Conservation (phyloP, 177 flowering plant genomes). For the Vitis hybrid region DNA sequence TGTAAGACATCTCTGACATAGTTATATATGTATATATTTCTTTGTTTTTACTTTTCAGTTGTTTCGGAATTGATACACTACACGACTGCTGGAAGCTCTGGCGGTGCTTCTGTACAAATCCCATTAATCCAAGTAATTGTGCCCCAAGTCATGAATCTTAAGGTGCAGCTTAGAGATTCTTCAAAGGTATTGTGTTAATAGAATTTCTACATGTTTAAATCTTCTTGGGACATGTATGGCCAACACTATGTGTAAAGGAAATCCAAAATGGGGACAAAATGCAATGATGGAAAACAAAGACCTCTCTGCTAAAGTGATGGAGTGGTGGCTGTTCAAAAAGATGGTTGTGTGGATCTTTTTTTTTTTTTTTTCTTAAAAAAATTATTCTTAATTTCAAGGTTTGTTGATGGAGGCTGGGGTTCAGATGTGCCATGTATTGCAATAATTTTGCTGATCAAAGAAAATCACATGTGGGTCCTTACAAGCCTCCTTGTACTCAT, state of each 20-base stretch:
- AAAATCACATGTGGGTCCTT: too few relatives aligned
- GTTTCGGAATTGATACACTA: constrained; percentile 93
- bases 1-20: background rate
- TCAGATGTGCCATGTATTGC: too few relatives aligned
- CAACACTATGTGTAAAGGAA: background rate
- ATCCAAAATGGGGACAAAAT: too few relatives aligned
- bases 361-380: too few relatives aligned
- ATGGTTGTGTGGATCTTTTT: too few relatives aligned
- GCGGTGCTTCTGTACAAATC: constrained; percentile 69
- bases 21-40: background rate
- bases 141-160: constrained; percentile 85
- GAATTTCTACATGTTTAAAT: background rate
- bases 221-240: background rate
- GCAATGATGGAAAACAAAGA: too few relatives aligned
- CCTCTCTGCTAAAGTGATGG: too few relatives aligned
- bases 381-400: too few relatives aligned
- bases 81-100: constrained; percentile 56
- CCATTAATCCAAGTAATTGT: constrained; percentile 96
- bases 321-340: too few relatives aligned
- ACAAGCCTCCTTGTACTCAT: too few relatives aligned
- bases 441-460: too few relatives aligned
- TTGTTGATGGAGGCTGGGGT: too few relatives aligned
- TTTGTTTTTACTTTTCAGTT: constrained; percentile 48
- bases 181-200: constrained; percentile 59
- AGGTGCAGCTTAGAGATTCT: constrained; percentile 74